Evolutionary conservation across 768 basidiomycete genomes (phyloP).

Genomic region (Candolleomyces efflorescens): DNA sequence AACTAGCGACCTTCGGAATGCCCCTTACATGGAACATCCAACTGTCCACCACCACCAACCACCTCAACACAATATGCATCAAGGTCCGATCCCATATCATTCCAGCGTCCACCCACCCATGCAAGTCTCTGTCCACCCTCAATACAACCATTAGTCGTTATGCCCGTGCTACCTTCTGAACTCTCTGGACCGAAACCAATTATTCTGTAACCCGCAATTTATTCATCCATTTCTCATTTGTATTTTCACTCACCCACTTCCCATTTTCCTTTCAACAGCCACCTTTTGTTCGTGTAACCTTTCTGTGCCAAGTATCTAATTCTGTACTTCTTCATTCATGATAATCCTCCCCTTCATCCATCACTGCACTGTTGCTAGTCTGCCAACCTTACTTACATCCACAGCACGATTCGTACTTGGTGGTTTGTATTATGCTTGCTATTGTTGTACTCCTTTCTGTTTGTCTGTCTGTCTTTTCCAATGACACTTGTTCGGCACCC

Average conservation of each 20-base stretch:
- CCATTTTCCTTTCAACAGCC: not conserved
- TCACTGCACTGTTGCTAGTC: not conserved
- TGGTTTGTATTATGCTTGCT: too few relatives aligned
- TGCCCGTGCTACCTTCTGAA: not conserved
- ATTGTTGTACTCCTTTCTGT: too few relatives aligned
- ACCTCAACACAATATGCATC: constrained; percentile 14
- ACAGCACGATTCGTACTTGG: too few relatives aligned
- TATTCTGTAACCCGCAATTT: not conserved
- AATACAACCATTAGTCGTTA: constrained; percentile 2
- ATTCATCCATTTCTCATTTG: not conserved
- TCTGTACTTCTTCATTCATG: not conserved
- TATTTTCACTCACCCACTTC: not conserved
- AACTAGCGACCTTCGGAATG: constrained; percentile 16
- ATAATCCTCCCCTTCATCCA: not conserved
- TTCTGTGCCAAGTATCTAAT: constrained; percentile 4
- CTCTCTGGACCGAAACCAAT: not conserved
- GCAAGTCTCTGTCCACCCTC: not conserved
- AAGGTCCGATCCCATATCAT: constrained; percentile 26
- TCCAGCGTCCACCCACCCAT: constrained; percentile 20
- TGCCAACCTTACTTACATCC: too few relatives aligned
- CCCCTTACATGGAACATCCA: constrained; percentile 24
- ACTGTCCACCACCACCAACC: constrained; percentile 18
- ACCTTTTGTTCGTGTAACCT: not conserved
- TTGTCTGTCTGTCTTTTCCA: too few relatives aligned
- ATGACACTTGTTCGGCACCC: too few relatives aligned